Evolutionary conservation across 2,329 filamentous ascomycete genomes (phyloP).

Genomic region (Aspergillus tamarii): DNA sequence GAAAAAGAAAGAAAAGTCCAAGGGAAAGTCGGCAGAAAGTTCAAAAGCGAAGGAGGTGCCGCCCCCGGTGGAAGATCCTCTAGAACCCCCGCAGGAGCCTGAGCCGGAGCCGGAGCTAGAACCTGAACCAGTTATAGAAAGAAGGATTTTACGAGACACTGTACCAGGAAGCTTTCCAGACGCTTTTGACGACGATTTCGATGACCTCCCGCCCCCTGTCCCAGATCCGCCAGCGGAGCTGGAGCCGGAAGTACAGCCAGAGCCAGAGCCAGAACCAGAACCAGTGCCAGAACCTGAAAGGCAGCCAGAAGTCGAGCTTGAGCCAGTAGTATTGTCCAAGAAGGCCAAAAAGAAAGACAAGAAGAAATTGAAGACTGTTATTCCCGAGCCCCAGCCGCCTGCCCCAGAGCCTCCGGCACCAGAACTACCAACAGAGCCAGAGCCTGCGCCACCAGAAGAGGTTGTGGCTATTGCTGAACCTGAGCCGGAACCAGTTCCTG

Average conservation of each 20-base stretch:
- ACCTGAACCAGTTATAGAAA: constrained; percentile 33
- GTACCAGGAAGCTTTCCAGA: constrained; percentile 64
- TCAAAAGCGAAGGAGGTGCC: constrained; percentile 26
- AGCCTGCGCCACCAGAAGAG: constrained; percentile 25
- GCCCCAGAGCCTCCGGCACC: constrained; percentile 28
- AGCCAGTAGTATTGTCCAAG: constrained; percentile 34
- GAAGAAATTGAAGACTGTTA: constrained; percentile 17
- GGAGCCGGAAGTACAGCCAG: constrained; percentile 24
- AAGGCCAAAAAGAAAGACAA: constrained; percentile 28
- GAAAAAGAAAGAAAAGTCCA: constrained; percentile 43
- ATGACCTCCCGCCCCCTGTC: constrained; percentile 27
- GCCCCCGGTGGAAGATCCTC: constrained; percentile 14
- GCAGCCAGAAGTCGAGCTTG: constrained; percentile 36
- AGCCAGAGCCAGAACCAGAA: constrained; percentile 30
- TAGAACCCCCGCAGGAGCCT: constrained; percentile 21
- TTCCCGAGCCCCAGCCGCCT: constrained; percentile 24
- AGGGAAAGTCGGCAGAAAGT: constrained; percentile 35
- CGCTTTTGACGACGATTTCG: constrained; percentile 50
- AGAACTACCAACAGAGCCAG: constrained; percentile 27
- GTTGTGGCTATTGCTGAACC: constrained; percentile 35
- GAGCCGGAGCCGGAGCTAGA: constrained; percentile 25
- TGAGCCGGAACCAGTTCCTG: constrained; percentile 20
- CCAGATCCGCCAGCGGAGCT: constrained; percentile 22
- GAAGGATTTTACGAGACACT: constrained; percentile 43
- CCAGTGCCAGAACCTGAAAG: constrained; percentile 28